A percentile compares a stretch with the other conserved stretches of the same genome.
phyloP scores from a whole-genome alignment of 768 basidiomycete species.

The Solioccasus polychromus region DNA sequence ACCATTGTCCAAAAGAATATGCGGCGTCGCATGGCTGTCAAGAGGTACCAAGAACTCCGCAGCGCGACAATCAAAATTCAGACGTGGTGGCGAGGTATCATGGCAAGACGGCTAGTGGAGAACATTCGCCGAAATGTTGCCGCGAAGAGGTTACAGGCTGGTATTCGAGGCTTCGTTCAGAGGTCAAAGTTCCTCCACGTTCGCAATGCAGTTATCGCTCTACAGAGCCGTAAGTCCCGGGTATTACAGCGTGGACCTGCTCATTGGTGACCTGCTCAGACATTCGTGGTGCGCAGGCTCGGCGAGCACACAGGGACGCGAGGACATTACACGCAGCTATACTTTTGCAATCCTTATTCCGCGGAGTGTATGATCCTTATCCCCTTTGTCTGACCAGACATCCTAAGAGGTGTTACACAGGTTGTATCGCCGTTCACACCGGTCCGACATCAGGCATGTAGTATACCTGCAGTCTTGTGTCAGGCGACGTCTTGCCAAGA shows the following conservation, averaged over 20 bases:
- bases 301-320: conserved; percentile 55
- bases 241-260: neutral
- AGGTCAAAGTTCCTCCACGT: conserved; percentile 65
- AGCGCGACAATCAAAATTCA: conserved; percentile 81
- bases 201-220: conserved; percentile 56
- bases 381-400: neutral
- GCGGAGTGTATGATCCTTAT: conserved; percentile 74
- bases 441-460: conserved; percentile 64
- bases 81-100: conserved; percentile 90
- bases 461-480: conserved; percentile 89
- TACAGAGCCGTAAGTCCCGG: conserved; percentile 79
- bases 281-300: conserved; percentile 71
- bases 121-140: conserved; percentile 69
- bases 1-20: conserved; percentile 98
- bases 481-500: conserved; percentile 83
- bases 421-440: conserved; percentile 51
- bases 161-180: conserved; percentile 69
- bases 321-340: conserved; percentile 62
- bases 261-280: conserved; percentile 40
- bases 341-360: conserved; percentile 75
- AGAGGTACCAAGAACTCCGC: conserved; percentile 71
- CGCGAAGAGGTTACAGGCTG: conserved; percentile 73
- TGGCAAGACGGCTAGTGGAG: conserved; percentile 71
- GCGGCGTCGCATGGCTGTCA: conserved; percentile 79
- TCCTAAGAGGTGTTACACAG: conserved; percentile 34